Evolutionary conservation across 495 filamentous ascomycete genomes (phyloP).

Genomic region (Penicillium herquei): DNA sequence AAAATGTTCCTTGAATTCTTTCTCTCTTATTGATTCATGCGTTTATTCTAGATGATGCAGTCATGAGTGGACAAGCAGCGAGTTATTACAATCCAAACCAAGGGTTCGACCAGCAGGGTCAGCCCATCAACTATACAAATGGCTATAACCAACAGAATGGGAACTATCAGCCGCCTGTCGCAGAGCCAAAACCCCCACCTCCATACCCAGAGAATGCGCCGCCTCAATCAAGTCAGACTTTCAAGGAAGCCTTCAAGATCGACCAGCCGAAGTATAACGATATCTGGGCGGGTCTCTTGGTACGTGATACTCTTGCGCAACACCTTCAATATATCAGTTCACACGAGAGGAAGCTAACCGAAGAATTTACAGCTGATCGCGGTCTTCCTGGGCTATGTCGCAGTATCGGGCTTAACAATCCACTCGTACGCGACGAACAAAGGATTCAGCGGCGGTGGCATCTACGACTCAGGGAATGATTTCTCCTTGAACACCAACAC

Average conservation of each 20-base stretch:
- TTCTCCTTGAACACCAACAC: constrained; percentile 79
- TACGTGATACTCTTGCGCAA: constrained; percentile 27
- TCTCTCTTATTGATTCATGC: constrained; percentile 4
- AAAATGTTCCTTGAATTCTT: neutral
- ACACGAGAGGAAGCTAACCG: constrained; percentile 5
- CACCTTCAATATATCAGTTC: neutral
- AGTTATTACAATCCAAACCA: constrained; percentile 40
- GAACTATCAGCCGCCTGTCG: constrained; percentile 17
- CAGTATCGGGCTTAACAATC: constrained; percentile 73
- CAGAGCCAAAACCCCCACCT: constrained; percentile 31
- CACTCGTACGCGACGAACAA: constrained; percentile 70
- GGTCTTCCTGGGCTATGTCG: constrained; percentile 72
- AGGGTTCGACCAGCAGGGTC: constrained; percentile 23
- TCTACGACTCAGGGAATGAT: constrained; percentile 64
- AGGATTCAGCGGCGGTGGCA: constrained; percentile 67
- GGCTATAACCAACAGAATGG: constrained; percentile 15
- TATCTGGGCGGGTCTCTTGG: constrained; percentile 78
- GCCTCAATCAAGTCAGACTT: constrained; percentile 35
- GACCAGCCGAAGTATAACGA: constrained; percentile 86
- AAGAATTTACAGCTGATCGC: constrained; percentile 56
- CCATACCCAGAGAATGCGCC: constrained; percentile 30
- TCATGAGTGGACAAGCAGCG: constrained; percentile 45
- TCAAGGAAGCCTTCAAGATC: constrained; percentile 77
- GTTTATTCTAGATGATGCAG: constrained; percentile 12
- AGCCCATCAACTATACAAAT: constrained; percentile 16